Percentiles rank a stretch among this genome's conserved stretches.
Evolutionary conservation across 345 rosid genomes (phyloP).

Genomic region (Luvunga scandens): DNA sequence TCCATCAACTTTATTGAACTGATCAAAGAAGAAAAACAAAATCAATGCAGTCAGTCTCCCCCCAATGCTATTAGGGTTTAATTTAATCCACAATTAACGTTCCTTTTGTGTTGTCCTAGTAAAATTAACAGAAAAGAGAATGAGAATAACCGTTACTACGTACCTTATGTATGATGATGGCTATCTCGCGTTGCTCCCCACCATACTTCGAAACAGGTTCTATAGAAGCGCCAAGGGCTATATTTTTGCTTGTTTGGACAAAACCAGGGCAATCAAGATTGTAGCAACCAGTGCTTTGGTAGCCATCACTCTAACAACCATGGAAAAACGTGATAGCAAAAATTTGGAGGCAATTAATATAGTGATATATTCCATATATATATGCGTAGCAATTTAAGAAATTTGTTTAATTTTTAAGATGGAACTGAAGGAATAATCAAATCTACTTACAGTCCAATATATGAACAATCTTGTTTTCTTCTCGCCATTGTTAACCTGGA

Average conservation of each 20-base stretch:
- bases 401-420: too few species aligned
- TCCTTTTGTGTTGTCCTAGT: background rate
- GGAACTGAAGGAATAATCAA: too few species aligned
- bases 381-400: too few species aligned
- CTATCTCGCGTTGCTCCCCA: constrained; percentile 10
- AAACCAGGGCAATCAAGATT: constrained; percentile 37
- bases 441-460: constrained; percentile 35
- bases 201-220: constrained; percentile 12
- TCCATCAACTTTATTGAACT: constrained; percentile 30
- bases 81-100: too few species aligned
- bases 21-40: background rate
- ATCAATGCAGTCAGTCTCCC: background rate
- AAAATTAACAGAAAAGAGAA: background rate
- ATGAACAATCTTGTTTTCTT: constrained; percentile 11
- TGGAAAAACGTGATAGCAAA: too few species aligned
- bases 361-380: too few species aligned
- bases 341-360: too few species aligned
- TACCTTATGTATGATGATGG: constrained; percentile 12
- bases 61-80: background rate
- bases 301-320: constrained; percentile 22
- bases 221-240: constrained; percentile 15
- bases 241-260: constrained; percentile 2
- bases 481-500: background rate
- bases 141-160: background rate
- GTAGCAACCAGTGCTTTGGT: constrained; percentile 24